Conservation (phyloP, 768 basidiomycete species). For the Leccinum boreale region DNA sequence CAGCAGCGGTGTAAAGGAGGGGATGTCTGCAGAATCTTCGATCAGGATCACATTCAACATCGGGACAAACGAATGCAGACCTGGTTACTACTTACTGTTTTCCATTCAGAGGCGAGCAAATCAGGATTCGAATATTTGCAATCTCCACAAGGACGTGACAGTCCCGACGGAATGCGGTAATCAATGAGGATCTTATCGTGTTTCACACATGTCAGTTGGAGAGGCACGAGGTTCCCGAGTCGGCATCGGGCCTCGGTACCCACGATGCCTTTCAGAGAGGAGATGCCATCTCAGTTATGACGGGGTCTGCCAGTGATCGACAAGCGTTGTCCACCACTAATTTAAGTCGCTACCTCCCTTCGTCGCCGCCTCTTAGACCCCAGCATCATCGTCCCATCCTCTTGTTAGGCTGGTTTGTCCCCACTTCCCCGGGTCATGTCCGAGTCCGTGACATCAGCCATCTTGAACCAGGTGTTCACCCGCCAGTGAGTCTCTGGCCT, state of each 20-base stretch:
- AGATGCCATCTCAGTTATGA: slow-evolving; percentile 8
- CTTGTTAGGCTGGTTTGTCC: neutral
- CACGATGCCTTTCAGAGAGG: neutral
- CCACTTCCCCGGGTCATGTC: slow-evolving; percentile 9
- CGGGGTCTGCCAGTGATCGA: slow-evolving; percentile 1
- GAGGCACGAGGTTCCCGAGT: neutral
- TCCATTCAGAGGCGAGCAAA: no score
- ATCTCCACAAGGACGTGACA: no score
- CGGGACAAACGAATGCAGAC: no score
- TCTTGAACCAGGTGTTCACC: slow-evolving; percentile 9
- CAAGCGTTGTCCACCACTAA: neutral
- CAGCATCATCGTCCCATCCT: neutral
- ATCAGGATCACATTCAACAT: no score
- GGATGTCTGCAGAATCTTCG: no score
- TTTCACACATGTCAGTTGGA: neutral
- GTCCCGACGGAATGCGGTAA: neutral
- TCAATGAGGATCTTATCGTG: neutral
- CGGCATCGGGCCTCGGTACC: no score
- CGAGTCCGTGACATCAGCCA: neutral
- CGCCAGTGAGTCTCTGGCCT: slow-evolving; percentile 16
- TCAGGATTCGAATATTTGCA: no score
- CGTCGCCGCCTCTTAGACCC: neutral
- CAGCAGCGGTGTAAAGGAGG: no score
- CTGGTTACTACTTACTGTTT: no score
- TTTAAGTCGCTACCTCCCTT: neutral